These are phyloP conservation scores for Cajanus cajan DNA, from an alignment of 306 rosid species.

Conservation along the genomic window DNA sequence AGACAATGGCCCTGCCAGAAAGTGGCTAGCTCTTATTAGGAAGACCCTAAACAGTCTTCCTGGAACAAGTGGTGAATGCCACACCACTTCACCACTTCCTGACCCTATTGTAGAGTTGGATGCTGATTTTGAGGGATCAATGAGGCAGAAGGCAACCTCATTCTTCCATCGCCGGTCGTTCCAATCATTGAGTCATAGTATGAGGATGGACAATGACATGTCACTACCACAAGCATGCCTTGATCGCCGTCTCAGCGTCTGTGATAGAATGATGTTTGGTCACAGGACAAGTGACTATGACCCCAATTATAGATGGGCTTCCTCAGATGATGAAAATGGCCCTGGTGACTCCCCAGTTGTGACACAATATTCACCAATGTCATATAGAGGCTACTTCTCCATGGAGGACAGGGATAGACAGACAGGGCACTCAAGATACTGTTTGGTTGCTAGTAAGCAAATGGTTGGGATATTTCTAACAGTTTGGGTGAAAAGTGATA, in stretches of 20 bases:
- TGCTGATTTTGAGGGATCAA: constrained; percentile 87
- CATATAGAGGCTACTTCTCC: constrained; percentile 53
- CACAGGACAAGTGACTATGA: constrained; percentile 80
- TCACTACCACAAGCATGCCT: constrained; percentile 64
- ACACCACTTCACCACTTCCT: constrained; percentile 80
- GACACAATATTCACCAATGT: constrained; percentile 65
- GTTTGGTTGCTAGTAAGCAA: constrained; percentile 94
- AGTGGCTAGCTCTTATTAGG: constrained; percentile 90
- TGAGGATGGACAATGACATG: constrained; percentile 91
- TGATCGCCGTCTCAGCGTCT: constrained; percentile 80
- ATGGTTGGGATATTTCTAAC: constrained; percentile 96
- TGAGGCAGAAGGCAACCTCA: constrained; percentile 74
- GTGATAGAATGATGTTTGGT: constrained; percentile 77
- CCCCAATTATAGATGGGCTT: constrained; percentile 69
- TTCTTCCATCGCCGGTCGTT: constrained; percentile 90
- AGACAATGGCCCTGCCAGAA: constrained; percentile 97
- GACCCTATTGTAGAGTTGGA: constrained; percentile 87
- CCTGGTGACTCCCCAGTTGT: constrained; percentile 65
- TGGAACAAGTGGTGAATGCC: constrained; percentile 70
- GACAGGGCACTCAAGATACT: constrained; percentile 73
- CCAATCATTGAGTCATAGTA: constrained; percentile 92
- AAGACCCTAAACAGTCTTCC: constrained; percentile 91
- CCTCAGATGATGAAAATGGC: constrained; percentile 88
- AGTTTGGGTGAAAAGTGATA: constrained; percentile 85
- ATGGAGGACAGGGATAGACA: constrained; percentile 81